Base-by-base conservation (phyloP, 306 rosid genomes). In the Cicer chorassanicum region DNA sequence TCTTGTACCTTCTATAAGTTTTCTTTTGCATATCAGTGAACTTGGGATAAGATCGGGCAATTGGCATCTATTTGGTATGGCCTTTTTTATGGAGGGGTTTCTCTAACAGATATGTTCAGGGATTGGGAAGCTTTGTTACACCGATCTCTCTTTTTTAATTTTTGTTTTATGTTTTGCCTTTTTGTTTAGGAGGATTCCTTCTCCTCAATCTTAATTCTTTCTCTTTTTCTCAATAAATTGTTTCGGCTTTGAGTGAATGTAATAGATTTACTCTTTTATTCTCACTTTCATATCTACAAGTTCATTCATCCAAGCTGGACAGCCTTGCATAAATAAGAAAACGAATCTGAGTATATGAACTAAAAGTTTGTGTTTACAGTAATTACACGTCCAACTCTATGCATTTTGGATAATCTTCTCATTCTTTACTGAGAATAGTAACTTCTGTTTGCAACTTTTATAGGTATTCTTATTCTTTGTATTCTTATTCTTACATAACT, bases 131-230 rank as follows among this genome's bases (percentile, higher is more conserved):
- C 40, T 65, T 43, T 65, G 14, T 65, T 42, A 18, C 16, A 65
- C 6, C 42, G 9, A 65, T 65, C 39, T 9, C 14, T 42, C n/a
- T 10, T 65, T 42, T 42, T 65, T 21, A 36, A 10, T 64, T 16
- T 64, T 15, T 41, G 36, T 64, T 41, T 65, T 41, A 42, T 41
- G 38, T 65, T 65, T 42, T 65, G 15, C 65, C 42, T 45, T 42
- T 65, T 10, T 41, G 51, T 65, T 65, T 65, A 38, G 10, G 15
- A 65, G 38, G 70, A 10, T 65, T 16, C 5, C 53, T 65, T 65
- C 70, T 61, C 45, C 44, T 65, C 1, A 6, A 43, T 65, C 16
- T 42, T 65, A 65, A 9, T 41, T 16, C 12, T 40, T 6, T 59
- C 68, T 63, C n/a, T 1, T 57, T 56, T 21, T 62, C 45, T 39